Evolutionary conservation across 148 eudicot species (phyloP).

Genomic region (Persicaria maculosa): DNA sequence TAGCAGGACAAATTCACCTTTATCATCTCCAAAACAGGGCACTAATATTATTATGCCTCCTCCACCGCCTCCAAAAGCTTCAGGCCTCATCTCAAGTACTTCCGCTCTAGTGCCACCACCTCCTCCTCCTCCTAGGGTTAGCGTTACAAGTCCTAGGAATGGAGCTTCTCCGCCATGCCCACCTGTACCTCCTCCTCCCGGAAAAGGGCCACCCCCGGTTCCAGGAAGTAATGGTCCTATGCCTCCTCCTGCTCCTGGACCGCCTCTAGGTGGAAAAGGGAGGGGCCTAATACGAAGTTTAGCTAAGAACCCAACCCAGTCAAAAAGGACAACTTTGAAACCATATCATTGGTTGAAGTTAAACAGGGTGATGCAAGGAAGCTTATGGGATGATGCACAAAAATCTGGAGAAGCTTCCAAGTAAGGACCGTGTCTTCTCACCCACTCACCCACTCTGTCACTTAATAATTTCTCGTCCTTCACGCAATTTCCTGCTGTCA

Average conservation of each 20-base stretch:
- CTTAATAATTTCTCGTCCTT: background rate
- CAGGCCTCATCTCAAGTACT: slow-evolving; percentile 12
- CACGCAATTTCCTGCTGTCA: background rate
- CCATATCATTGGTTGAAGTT: slow-evolving; percentile 91
- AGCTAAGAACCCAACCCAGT: slow-evolving; percentile 32
- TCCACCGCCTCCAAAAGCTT: slow-evolving; percentile 24
- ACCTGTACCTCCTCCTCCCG: slow-evolving; percentile 56
- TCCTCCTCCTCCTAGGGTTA: slow-evolving; percentile 35
- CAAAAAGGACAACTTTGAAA: slow-evolving; percentile 52
- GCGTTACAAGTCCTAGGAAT: slow-evolving; percentile 14
- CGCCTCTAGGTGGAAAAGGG: slow-evolving; percentile 40
- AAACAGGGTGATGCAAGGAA: slow-evolving; percentile 74
- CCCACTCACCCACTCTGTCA: background rate
- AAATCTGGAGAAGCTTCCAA: slow-evolving; percentile 72
- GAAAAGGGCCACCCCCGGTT: slow-evolving; percentile 1
- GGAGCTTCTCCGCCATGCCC: slow-evolving; percentile 33
- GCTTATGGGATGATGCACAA: slow-evolving; percentile 92
- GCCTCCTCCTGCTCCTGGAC: slow-evolving; percentile 70
- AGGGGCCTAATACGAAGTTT: slow-evolving; percentile 29
- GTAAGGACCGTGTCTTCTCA: slow-evolving; percentile 26
- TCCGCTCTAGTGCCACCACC: slow-evolving; percentile 37
- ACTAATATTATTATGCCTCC: slow-evolving; percentile 11
- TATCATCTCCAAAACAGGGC: slow-evolving; percentile 4
- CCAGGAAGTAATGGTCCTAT: slow-evolving; percentile 34
- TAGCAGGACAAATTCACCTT: slow-evolving; percentile 1